Evolutionary conservation across 2,329 filamentous ascomycete species (phyloP).

Genomic region (Colletotrichum sp.): DNA sequence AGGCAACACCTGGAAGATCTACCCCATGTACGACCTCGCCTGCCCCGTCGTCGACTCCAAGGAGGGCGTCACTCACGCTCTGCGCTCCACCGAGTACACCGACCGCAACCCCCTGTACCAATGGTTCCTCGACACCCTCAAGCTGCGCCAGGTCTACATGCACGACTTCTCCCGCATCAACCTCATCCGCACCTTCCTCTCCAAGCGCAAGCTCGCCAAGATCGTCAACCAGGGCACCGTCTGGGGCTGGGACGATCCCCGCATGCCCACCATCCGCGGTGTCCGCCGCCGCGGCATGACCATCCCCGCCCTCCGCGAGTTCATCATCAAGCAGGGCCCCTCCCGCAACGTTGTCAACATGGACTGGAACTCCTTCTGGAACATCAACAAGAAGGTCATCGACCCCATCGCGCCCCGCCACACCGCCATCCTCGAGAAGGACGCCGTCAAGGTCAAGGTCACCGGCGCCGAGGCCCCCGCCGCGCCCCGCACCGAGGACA

Average conservation of each 20-base stretch:
- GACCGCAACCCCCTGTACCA: slow-evolving; percentile 87
- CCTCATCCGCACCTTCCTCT: slow-evolving; percentile 82
- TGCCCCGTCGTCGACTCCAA: slow-evolving; percentile 81
- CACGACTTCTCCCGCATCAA: slow-evolving; percentile 88
- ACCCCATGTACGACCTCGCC: slow-evolving; percentile 87
- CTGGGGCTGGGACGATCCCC: slow-evolving; percentile 85
- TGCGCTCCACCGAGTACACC: slow-evolving; percentile 86
- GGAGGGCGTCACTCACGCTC: slow-evolving; percentile 83
- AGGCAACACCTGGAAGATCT: slow-evolving; percentile 81
- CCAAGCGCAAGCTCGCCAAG: slow-evolving; percentile 86
- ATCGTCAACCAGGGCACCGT: slow-evolving; percentile 79
- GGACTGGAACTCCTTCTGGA: slow-evolving; percentile 81
- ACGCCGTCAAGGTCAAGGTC: slow-evolving; percentile 73
- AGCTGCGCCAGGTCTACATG: slow-evolving; percentile 78
- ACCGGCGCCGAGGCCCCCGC: slow-evolving; percentile 71
- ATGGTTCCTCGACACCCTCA: slow-evolving; percentile 80
- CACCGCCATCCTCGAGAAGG: slow-evolving; percentile 74
- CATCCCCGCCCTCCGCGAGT: slow-evolving; percentile 78
- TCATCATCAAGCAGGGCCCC: slow-evolving; percentile 84
- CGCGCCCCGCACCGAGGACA: slow-evolving; percentile 71
- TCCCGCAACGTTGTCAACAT: slow-evolving; percentile 84
- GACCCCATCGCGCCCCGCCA: slow-evolving; percentile 78
- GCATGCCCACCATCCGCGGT: slow-evolving; percentile 85
- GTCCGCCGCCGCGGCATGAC: slow-evolving; percentile 81
- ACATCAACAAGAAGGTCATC: slow-evolving; percentile 81